Base-by-base conservation (phyloP, 2,329 filamentous ascomycete genomes). In the Monosporascus sp. region DNA sequence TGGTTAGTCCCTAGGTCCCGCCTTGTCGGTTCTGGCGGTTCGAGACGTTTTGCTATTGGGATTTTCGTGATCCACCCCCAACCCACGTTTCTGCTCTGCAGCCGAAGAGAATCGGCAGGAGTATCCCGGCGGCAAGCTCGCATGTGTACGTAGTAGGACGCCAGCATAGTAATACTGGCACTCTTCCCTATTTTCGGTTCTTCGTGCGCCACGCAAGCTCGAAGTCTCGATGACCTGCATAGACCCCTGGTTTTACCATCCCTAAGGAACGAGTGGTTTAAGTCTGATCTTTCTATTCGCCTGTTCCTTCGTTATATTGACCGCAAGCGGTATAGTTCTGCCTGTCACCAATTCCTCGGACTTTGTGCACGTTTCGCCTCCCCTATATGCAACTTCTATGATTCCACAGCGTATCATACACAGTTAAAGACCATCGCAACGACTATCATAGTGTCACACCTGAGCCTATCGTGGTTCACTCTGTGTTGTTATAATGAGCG, bases 271-370 rank as follows among this genome's bases (percentile, higher is more conserved):
- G 17, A 46, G 22, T 7, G 14, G 43, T 17, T 31, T 17, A 5
- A 9, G 43, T 46, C 43, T 1, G 43, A 46, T 46, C 22, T 27
- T 24, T 46, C 43, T 35, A 45, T 41, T 27, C 49, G 44, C 48
- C 48, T 37, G 48, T 24, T 38, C 38, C 47, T 54, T 59, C 57
- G 57, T 59, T 56, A 59, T 56, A 57, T 59, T 57, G 50, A 55
- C 58, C 58, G 49, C 27, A 59, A 57, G 47, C 47, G 53, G 58
- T 46, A 48, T 59, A 59, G 58, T 27, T 52, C 50, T 43, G 48
- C 50, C 56, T 58, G 56, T 58, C 57, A 59, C 52, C 43, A 22
- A 48, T 49, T 51, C 51, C 8, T 11, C 8, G 11, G 39, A 43
- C n/a, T 43, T 20, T 11, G 39, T 20, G 39, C 6, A 20, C 6